phyloP scores from a whole-genome alignment of 2,329 filamentous ascomycete genomes.

The Talaromyces marneffei region DNA sequence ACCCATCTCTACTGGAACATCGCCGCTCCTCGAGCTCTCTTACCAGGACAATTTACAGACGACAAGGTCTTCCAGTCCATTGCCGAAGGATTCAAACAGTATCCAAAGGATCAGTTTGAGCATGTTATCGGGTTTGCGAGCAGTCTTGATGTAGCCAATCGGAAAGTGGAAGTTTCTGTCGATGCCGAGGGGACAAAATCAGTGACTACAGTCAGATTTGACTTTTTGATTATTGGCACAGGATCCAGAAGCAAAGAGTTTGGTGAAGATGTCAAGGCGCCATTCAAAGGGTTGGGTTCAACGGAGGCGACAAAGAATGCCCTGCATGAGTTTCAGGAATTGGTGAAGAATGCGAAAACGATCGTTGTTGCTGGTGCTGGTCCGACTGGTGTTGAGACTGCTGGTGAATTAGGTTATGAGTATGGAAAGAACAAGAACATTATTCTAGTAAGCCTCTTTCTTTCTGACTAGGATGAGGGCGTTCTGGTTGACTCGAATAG shows the following conservation, averaged over 20 bases:
- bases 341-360: slow-evolving; percentile 6
- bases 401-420: slow-evolving; percentile 9
- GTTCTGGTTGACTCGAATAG: background rate
- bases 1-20: slow-evolving; percentile 11
- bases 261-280: background rate
- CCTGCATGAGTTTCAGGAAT: slow-evolving; percentile 2
- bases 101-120: slow-evolving; percentile 7
- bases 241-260: slow-evolving; percentile 4
- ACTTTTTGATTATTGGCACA: slow-evolving; percentile 10
- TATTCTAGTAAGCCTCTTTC: background rate
- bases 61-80: slow-evolving; percentile 8
- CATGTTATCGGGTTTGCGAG: slow-evolving; percentile 4
- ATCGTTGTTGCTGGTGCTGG: slow-evolving; percentile 11
- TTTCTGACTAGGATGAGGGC: background rate
- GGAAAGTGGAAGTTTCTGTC: slow-evolving; percentile 6
- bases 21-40: slow-evolving; percentile 6
- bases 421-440: slow-evolving; percentile 8
- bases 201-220: background rate
- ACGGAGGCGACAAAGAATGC: slow-evolving; percentile 11
- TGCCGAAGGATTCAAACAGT: slow-evolving; percentile 5
- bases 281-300: slow-evolving; percentile 9
- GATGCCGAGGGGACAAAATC: background rate
- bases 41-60: slow-evolving; percentile 2
- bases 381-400: slow-evolving; percentile 11
- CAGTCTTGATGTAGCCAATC: background rate